Base-by-base conservation (phyloP, 169 alveolate species). In the Amoebophrya sp. region DNA sequence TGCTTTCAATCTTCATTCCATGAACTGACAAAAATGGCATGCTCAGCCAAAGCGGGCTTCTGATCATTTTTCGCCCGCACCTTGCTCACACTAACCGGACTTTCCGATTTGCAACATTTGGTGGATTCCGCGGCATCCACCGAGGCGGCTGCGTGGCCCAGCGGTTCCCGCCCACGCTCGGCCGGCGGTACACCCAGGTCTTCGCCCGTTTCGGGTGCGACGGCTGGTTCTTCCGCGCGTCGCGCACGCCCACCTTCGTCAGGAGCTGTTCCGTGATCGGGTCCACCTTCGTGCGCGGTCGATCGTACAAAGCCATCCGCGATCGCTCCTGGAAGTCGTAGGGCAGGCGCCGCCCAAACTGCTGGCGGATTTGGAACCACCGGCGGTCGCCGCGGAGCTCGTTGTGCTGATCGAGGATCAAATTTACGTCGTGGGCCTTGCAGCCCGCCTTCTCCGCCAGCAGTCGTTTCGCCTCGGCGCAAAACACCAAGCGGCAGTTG, bases 341-440 rank as follows among this genome's bases (percentile, higher is more conserved):
- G 83, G 83, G 83, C 83, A 66, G 35, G 32, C 83, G 12, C 1
- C 83, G 12, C 1, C 83, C 83, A 25, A 66, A 66, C 35, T 66
- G 83, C 83, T 25, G 35, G 32, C 83, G 83, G 83, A 66, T 66
- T 25, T 7, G 12, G 35, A 66, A 66, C 83, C 83, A 66, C 35
- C 83, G 83, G 35, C 83, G 83, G 83, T 66, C 83, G 10, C 83
- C 83, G 39, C 83, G 83, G 32, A 66, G 83, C 83, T 66, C 35
- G 39, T 18, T 25, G 83, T 66, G 83, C 83, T 66, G 39, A 25
- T 66, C 35, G 35, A 66, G 83, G 29, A 66, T n/a, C 83, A 25
- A 25, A 25, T 66, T 25, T 3, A 66, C 29, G 83, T 66, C 38
- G 35, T 25, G 18, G 66, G 29, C 7, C 66, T 47, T 47, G 66